Conservation (phyloP, 192 early-diverging fungal species). For the Coemansia erecta region DNA sequence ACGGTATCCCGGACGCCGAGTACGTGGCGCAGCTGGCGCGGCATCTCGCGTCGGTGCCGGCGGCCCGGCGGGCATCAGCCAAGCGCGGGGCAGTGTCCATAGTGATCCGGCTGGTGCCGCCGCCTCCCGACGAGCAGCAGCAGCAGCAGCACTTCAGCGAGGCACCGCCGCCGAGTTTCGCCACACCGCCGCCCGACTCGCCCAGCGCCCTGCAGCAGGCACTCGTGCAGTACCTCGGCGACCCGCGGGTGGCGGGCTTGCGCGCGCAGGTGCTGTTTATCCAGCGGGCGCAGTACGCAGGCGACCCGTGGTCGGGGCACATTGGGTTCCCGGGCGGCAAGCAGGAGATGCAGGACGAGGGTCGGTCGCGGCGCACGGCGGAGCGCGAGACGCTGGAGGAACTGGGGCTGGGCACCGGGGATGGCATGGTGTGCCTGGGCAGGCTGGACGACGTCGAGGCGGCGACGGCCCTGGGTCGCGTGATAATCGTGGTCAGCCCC, state of each 20-base stretch:
- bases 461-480: conserved; percentile 5
- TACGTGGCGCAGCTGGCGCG: conserved; percentile 36
- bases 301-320: conserved; percentile 50
- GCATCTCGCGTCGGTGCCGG: conserved; percentile 33
- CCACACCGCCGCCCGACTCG: not conserved
- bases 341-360: conserved; percentile 16
- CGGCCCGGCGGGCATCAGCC: not conserved
- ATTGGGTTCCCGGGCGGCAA: conserved; percentile 53
- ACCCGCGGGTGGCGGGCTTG: not conserved
- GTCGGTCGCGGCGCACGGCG: conserved; percentile 16
- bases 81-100: conserved; percentile 38
- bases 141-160: not conserved
- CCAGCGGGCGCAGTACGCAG: conserved; percentile 31
- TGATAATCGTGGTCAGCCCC: conserved; percentile 25
- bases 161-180: not conserved
- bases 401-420: conserved; percentile 9
- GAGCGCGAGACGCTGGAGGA: conserved; percentile 47
- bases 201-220: conserved; percentile 15
- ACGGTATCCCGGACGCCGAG: conserved; percentile 25
- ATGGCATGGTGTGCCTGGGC: conserved; percentile 21
- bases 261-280: conserved; percentile 40
- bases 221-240: conserved; percentile 6
- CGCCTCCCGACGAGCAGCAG: no score
- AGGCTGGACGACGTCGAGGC: conserved; percentile 23
- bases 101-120: conserved; percentile 26